Base-by-base conservation (phyloP, 1,139 yeast species). In the Nadsonia commutata region DNA sequence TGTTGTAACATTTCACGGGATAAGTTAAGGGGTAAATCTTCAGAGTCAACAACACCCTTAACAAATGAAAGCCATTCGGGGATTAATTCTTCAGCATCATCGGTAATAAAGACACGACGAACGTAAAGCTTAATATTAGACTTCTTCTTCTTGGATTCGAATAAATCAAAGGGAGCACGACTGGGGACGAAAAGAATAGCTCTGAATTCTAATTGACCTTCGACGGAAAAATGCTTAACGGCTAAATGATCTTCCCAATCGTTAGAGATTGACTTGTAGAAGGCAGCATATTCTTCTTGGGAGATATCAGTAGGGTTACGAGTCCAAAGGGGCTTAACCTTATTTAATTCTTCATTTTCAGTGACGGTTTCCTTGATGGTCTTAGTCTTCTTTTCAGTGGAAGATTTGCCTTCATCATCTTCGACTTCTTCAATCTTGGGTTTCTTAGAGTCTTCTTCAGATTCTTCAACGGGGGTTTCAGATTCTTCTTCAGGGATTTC, bases 171-270 rank as follows among this genome's bases (percentile, higher is more conserved):
- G 68, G 99, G 98, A 59, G 99, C 97, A 74, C 98, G 86, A 77
- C 84, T 86, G 70, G 99, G 99, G 70, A 93, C 78, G 65, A 85
- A 93, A 61, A 93, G 76, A 63, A 93, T 90, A 52, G 98, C 97
- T 74, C 83, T 86, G 79, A 93, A 93, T 74, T 93, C 99, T 62
- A 93, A 80, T 75, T 93, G 98, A 78, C 99, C 99, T 74, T 93
- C 99, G 65, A 93, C 99, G 45, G 96, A 85, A 75, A 93, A 93
- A 74, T 93, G 99, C 79, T 93, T 93, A 58, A 90, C 97, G 55
- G 97, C 97, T 66, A 90, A 79, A 71, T 96, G 99, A 67, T 90
- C 98, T 74, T 90, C 98, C 98, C 98, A 93, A 70, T 93, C 99
- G 71, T 93, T 93, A 47, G 98, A 88, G 62, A 93, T 90, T 44